Evolutionary conservation across 2,329 filamentous ascomycete genomes (phyloP).

Genomic region (Teratosphaeriaceae sp.): DNA sequence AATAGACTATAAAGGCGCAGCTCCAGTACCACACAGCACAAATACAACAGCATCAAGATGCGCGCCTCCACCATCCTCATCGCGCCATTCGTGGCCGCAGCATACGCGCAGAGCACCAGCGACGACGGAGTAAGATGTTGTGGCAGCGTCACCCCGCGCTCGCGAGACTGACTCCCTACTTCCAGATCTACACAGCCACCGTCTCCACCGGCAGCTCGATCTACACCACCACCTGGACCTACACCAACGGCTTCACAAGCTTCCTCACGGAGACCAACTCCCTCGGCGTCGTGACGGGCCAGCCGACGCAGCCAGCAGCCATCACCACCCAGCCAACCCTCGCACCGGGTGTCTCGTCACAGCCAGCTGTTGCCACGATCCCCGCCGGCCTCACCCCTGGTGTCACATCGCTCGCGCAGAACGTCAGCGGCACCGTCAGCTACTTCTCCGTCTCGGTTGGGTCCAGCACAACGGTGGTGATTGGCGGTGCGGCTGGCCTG

Average conservation of each 20-base stretch:
- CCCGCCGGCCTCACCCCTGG: slow-evolving; percentile 36
- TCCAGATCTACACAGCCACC: slow-evolving; percentile 12
- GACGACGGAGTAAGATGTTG: too few species aligned
- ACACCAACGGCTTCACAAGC: slow-evolving; percentile 39
- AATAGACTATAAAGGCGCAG: not conserved
- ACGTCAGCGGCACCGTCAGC: slow-evolving; percentile 23
- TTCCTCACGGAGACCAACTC: slow-evolving; percentile 45
- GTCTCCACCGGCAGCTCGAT: slow-evolving; percentile 12
- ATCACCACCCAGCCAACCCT: slow-evolving; percentile 33
- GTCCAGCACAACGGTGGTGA: slow-evolving; percentile 24
- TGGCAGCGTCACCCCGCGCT: too few species aligned
- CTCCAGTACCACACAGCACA: not conserved
- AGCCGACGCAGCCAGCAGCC: slow-evolving; percentile 34
- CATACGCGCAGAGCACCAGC: slow-evolving; percentile 31
- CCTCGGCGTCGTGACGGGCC: slow-evolving; percentile 43
- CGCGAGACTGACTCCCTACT: not conserved
- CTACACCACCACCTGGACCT: slow-evolving; percentile 20
- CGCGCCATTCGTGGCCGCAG: slow-evolving; percentile 38
- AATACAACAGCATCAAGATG: slow-evolving; percentile 32
- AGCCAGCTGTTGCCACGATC: slow-evolving; percentile 34
- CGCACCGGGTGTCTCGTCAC: too few species aligned
- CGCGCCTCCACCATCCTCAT: slow-evolving; percentile 38
- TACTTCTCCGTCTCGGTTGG: slow-evolving; percentile 29
- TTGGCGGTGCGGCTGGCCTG: slow-evolving; percentile 20
- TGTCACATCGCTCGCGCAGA: slow-evolving; percentile 14